Evolutionary conservation across 2,329 filamentous ascomycete genomes (phyloP).

Genomic region (Thermothelomyces thermophilus): DNA sequence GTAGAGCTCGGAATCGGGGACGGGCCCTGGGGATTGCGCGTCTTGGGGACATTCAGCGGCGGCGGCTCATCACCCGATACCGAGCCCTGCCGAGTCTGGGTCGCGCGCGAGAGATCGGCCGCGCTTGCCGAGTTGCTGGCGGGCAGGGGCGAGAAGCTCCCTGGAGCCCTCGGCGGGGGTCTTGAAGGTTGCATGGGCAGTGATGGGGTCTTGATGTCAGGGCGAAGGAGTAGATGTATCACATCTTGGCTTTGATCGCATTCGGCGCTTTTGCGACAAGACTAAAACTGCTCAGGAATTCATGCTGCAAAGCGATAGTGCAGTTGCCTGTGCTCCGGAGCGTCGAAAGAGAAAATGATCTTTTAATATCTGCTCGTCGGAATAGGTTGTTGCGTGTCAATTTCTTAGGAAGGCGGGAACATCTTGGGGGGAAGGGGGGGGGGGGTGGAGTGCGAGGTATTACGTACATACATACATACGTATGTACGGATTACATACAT

Average conservation of each 20-base stretch:
- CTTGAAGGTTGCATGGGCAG: constrained; percentile 42
- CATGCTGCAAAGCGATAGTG: not conserved
- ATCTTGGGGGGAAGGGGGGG: no score
- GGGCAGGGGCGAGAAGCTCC: constrained; percentile 51
- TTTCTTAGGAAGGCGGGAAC: no score
- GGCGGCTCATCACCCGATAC: constrained; percentile 39
- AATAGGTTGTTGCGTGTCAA: no score
- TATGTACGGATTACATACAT: no score
- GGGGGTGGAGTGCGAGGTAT: no score
- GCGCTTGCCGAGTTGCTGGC: constrained; percentile 24
- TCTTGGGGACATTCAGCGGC: constrained; percentile 41
- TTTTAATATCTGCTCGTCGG: not conserved
- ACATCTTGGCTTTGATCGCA: constrained; percentile 34
- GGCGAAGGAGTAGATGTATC: constrained; percentile 27
- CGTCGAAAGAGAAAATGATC: no score
- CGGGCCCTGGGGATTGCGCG: constrained; percentile 32
- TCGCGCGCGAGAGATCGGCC: constrained; percentile 30
- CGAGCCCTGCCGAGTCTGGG: constrained; percentile 40
- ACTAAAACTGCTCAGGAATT: not conserved
- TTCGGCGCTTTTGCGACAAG: constrained; percentile 9
- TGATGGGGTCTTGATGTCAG: constrained; percentile 11
- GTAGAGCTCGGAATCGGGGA: constrained; percentile 42
- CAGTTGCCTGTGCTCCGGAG: no score
- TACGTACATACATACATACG: no score
- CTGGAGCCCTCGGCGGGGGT: constrained; percentile 43